Base-by-base conservation (phyloP, 202 grass and related monocot species). In the Digitaria exilis region DNA sequence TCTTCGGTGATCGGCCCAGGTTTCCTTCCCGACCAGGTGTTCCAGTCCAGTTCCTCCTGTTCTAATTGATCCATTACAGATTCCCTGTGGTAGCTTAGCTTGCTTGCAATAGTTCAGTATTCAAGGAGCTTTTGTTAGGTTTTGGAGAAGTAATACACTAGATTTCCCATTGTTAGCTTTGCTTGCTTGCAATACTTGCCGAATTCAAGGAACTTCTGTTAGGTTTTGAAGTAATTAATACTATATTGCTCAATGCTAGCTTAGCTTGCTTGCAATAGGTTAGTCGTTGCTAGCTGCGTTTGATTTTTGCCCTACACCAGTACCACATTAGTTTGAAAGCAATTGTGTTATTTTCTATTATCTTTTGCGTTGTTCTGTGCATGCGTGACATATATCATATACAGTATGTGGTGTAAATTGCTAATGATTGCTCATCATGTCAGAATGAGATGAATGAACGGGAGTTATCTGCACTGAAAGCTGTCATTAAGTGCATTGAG, bases 391-490 rank as follows among this genome's bases (percentile, higher is more conserved):
- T 21, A 17, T 76, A 43, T 71, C 44, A 70, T 56, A 21, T 52
- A 37, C 58, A 18, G 28, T 75, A 52, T 26, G 13, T 65, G 30
- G 31, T 42, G 71, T 71, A 71, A 71, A 31, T 13, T 31, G 21
- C 62, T 69, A 48, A 62, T 60, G 15, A 76, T 57, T 7, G 10
- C 10, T 59, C 46, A 42, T 69, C 24, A 64, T 82, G 91, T 58
- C 89, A 97, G 94, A 94, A 92, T 82, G 91, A 97, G 87, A 87
- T 74, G 80, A 93, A 94, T 75, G 91, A 97, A 66, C 91, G 87
- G 2, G 91, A 97, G 80, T 71, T 97, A n/a, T 88, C 89, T 76
- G 85, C 91, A 72, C 81, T 97, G 78, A 97, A 94, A 90, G 82
- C 82, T 71, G 83, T 92, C 49, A 93, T 97, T 54, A 97, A 97